phyloP scores from a whole-genome alignment of 106 monocot species.

The Apostasia shenzhenica region DNA sequence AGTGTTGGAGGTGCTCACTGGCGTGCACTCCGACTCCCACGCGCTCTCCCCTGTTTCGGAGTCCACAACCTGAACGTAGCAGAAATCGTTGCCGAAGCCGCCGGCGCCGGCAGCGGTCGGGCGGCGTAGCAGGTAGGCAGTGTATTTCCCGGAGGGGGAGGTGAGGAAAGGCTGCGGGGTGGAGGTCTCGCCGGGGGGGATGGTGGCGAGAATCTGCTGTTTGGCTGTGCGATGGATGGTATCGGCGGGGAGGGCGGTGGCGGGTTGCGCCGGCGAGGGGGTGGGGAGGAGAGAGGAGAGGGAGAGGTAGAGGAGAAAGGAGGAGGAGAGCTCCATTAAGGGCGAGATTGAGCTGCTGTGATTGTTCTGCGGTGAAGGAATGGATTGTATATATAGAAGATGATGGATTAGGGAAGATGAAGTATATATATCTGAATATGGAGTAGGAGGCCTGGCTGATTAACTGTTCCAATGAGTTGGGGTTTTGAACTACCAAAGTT shows the following conservation, averaged over 20 bases:
- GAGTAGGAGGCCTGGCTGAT: too few species aligned
- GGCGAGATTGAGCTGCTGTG: neutral
- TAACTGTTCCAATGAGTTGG: too few species aligned
- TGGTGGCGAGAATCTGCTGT: conserved; percentile 42
- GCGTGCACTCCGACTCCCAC: conserved; percentile 62
- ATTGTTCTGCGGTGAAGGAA: too few species aligned
- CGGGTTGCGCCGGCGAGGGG: neutral
- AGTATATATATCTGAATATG: too few species aligned
- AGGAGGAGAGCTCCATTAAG: conserved; percentile 2
- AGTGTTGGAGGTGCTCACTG: conserved; percentile 33
- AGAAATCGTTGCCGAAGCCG: conserved; percentile 54
- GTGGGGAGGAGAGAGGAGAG: conserved; percentile 4
- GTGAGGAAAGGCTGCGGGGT: conserved; percentile 31
- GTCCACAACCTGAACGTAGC: conserved; percentile 38
- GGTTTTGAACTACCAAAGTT: too few species aligned
- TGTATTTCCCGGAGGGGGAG: conserved; percentile 47
- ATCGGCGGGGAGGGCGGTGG: conserved; percentile 4
- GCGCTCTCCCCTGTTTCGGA: conserved; percentile 8
- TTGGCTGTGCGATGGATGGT: conserved; percentile 26
- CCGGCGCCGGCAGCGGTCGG: conserved; percentile 30
- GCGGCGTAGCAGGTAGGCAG: conserved; percentile 33
- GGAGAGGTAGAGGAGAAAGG: conserved; percentile 3
- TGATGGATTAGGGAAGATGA: too few species aligned
- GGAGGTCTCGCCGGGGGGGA: conserved; percentile 20
- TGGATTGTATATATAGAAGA: too few species aligned